Percentiles rank a stretch among this genome's conserved stretches.
Evolutionary conservation across 805 yeast genomes (phyloP).

Genomic region (Candida nemodendra): DNA sequence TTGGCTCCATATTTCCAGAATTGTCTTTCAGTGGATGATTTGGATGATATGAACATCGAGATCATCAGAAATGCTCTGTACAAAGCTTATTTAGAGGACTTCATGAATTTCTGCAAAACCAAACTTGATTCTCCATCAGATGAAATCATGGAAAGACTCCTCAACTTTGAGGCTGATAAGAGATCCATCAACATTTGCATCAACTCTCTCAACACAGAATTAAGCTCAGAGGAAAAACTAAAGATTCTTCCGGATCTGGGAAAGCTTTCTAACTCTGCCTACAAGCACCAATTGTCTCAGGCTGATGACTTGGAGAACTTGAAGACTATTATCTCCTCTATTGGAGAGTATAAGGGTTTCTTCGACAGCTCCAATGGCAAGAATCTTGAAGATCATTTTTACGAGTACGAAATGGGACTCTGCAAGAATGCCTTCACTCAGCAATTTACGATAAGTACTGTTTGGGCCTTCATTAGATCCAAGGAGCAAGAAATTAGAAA

Average conservation of each 20-base stretch:
- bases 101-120: conserved; percentile 58
- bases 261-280: conserved; percentile 65
- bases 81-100: conserved; percentile 91
- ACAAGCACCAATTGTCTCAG: conserved; percentile 61
- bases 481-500: conserved; percentile 96
- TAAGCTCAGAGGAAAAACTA: conserved; percentile 68
- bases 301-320: conserved; percentile 87
- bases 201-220: conserved; percentile 83
- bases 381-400: conserved; percentile 90
- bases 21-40: conserved; percentile 81
- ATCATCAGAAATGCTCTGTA: conserved; percentile 87
- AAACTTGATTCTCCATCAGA: conserved; percentile 72
- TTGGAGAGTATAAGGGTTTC: conserved; percentile 64
- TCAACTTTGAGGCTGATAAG: conserved; percentile 93
- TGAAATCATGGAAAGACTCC: conserved; percentile 74
- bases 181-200: conserved; percentile 88
- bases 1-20: conserved; percentile 94
- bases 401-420: conserved; percentile 85
- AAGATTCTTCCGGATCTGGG: conserved; percentile 82
- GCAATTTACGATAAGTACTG: conserved; percentile 84
- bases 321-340: conserved; percentile 57
- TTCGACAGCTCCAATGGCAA: conserved; percentile 50
- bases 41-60: conserved; percentile 95
- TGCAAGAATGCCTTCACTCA: conserved; percentile 94
- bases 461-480: conserved; percentile 96